Evolutionary conservation across 106 monocot genomes (phyloP), one percentile per base, ranked within the genome.

Genomic region (Acorus calamus): DNA sequence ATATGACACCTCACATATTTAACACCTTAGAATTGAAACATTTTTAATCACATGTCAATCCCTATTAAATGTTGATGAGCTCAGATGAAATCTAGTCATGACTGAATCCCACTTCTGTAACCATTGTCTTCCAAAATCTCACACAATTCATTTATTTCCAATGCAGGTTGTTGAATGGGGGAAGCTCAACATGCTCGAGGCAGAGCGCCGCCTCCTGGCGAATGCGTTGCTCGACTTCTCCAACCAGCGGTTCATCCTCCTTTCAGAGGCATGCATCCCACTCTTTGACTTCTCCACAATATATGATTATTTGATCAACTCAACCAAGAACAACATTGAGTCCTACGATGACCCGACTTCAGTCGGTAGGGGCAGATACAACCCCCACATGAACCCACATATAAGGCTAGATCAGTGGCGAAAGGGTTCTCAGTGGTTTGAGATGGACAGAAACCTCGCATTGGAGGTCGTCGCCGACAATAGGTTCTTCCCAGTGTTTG

Each of bases 401-500:
- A 66, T 88, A 2, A 55, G 5, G 8, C 59, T 46, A 4, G 2
- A 52, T 3, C 69, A 73, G 9, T 80, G 87, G 87, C 83, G 83
- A 42, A 88, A 88, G 47, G 78, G 80, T 7, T 88, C 87, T 2
- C 87, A 88, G 53, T 88, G 87, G 87, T 88, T 88, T 52, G 83
- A 83, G 41, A 14, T 80, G 42, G 78, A 84, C 62, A 77, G 87
- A 6, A 11, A 9, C 11, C 72, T 81, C 4, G 87, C 83, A 5
- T 6, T 71, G 14, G 72, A 83, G 7, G 69, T 88, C 2, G 46
- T 88, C 53, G 61, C 83, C 8, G 83, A 88, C 56, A 11, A 60
- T 3, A 49, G 5, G 47, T 83, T 74, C 69, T 90, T 76, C 71
- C 72, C 78, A 0, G 51, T 79, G 14, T 86, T 82, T 60, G 14